phyloP scores from a whole-genome alignment of 495 filamentous ascomycete species.

The Umbilicaria muhlenbergii region DNA sequence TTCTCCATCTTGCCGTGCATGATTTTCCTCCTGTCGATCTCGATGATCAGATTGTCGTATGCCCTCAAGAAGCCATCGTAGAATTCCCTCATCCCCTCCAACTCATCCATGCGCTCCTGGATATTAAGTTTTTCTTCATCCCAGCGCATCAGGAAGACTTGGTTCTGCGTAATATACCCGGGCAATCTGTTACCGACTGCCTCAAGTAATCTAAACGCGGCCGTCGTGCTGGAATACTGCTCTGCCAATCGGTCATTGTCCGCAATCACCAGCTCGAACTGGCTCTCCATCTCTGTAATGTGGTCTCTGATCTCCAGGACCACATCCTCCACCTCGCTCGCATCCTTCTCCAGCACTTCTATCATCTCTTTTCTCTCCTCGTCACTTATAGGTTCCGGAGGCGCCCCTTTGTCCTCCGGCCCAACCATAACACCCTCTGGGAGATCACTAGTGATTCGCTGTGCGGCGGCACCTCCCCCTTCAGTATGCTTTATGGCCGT shows the following conservation, averaged over 20 bases:
- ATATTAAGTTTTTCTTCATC: slow-evolving; percentile 56
- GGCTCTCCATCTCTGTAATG: slow-evolving; percentile 56
- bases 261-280: slow-evolving; percentile 33
- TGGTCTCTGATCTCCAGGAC: slow-evolving; percentile 67
- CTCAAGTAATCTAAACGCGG: slow-evolving; percentile 51
- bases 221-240: slow-evolving; percentile 33
- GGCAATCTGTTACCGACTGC: slow-evolving; percentile 47
- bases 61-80: slow-evolving; percentile 74
- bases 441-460: slow-evolving; percentile 43
- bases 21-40: slow-evolving; percentile 56
- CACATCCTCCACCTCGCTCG: slow-evolving; percentile 77
- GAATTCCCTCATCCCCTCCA: slow-evolving; percentile 55
- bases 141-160: slow-evolving; percentile 62
- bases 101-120: slow-evolving; percentile 47
- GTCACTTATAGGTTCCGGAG: slow-evolving; percentile 54
- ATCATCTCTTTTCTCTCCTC: slow-evolving; percentile 74
- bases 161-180: slow-evolving; percentile 50
- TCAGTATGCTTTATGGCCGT: slow-evolving; percentile 86
- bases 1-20: slow-evolving; percentile 57
- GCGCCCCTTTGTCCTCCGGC: slow-evolving; percentile 34
- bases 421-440: slow-evolving; percentile 45
- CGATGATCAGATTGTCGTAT: slow-evolving; percentile 70
- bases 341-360: slow-evolving; percentile 65
- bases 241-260: slow-evolving; percentile 34
- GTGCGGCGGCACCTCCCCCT: slow-evolving; percentile 62